Evolutionary conservation across 2,329 filamentous ascomycete species (phyloP), one percentile per base, ranked within the genome.

Genomic region (Calonectria fujianensis): DNA sequence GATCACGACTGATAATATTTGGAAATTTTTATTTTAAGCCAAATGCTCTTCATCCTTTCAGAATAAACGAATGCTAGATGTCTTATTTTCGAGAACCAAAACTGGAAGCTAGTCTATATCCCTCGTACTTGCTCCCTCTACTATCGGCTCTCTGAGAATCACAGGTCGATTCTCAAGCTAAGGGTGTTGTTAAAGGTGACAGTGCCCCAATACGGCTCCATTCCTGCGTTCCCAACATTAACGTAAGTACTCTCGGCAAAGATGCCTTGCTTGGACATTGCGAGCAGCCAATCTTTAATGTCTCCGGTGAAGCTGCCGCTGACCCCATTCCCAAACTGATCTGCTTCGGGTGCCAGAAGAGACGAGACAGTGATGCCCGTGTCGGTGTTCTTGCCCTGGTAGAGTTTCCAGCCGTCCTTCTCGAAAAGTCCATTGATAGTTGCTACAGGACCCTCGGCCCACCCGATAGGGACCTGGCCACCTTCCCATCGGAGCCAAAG

Each of bases 231-330:
- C 2, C 76, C 75, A 4, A 78, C 75, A 24, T 78, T 78, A 20
- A 78, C 75, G 29, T 68, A 78, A 0, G 76, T 78, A 41, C 52
- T 74, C 52, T 48, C 32, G 0, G 69, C 64, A 16, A 76, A 78
- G 20, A 77, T 54, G 1, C 75, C 72, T 24, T 78, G 64, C n/a
- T 73, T 69, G 0, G 76, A 69, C 8, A 78, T 64, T 1, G 69
- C 76, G 14, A 77, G 32, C 8, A 78, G 74, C 76, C 76, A 78
- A 14, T 77, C 75, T 52, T 77, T 78, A n/a, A 78, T 77, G 1
- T 78, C 76, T 0, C 76, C 76, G 11, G 70, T 41, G 20, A 78
- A 78, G 24, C 37, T 70, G 0, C 76, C 76, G 9, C 71, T 57
- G 1, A 16, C 32, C 4, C 29, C n/a, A 7, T 73, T 29, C 4